Evolutionary conservation across 192 early-diverging fungal genomes (phyloP), one percentile per base, ranked within the genome.

Genomic region (Neocallimastix lanati): DNA sequence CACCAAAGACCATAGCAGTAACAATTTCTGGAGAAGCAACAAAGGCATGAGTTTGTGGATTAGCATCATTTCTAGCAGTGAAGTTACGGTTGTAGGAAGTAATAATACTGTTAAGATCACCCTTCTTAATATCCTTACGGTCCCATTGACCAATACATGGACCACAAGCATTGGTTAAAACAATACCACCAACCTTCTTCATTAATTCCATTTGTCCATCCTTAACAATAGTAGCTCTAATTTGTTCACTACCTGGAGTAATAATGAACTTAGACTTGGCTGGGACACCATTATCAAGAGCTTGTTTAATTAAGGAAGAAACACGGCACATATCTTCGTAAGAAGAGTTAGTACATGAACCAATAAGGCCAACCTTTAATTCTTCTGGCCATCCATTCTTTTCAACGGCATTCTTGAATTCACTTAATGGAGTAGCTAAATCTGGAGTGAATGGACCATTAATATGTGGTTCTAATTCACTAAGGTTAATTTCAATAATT

Each of bases 21-120:
- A n/a, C n/a, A n/a, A n/a, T n/a, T n/a, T n/a, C n/a, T 91, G 96
- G 96, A 36, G 92, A 93, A 82, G 96, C 92, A 77, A 98, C 95
- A 82, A 98, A 98, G 82, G 93, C 93, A 85, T 97, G 95, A 80
- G 96, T 98, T 80, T 92, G 89, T 67, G 96, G 95, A 93, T 97
- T 97, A 83, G 93, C 94, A 86, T 98, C 96, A 89, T 98, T 98
- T 92, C 96, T 94, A 79, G 94, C 96, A 78, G 95, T 97, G 86
- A 98, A 98, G 93, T 98, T 98, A 86, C 96, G 93, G 92, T 98
- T 98, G 90, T 97, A 98, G 77, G 96, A 97, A 84, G 95, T 98
- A 85, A 98, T 90, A 87, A 98, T 98, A 27, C 95, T 94, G 92
- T 98, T 98, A 87, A 93, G 92, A 78, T 94, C 93, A 83, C 96